Evolutionary conservation across 305 asterid species (phyloP).

Genomic region (Solanum hybrid): DNA sequence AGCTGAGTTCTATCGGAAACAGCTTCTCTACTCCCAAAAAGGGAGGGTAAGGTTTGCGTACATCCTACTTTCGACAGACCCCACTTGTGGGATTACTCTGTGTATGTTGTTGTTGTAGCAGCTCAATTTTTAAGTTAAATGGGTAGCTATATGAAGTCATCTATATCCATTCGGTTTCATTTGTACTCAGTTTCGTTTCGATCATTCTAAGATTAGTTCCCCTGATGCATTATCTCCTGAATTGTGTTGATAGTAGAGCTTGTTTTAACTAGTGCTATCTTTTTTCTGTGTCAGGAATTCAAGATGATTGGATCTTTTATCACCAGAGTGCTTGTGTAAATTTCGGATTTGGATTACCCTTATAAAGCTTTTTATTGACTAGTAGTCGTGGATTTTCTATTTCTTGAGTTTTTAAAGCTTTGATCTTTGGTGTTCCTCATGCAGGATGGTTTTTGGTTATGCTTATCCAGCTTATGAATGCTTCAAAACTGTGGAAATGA

Average conservation of each 20-base stretch:
- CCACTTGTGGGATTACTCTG: neutral
- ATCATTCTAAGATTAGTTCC: neutral
- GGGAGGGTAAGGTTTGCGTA: neutral
- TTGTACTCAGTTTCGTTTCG: neutral
- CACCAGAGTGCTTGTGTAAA: slow-evolving; percentile 80
- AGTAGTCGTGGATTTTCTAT: neutral
- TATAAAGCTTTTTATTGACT: neutral
- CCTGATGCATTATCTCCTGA: neutral
- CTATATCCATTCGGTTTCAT: neutral
- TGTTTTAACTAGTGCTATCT: neutral
- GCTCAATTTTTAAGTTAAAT: neutral
- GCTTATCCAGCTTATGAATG: slow-evolving; percentile 93
- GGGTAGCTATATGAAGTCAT: neutral
- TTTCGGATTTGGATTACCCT: slow-evolving; percentile 2
- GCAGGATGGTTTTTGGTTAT: slow-evolving; percentile 83
- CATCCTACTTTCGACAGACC: neutral
- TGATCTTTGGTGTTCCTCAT: slow-evolving; percentile 10
- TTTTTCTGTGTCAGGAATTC: slow-evolving; percentile 41
- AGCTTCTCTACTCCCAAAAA: accelerated
- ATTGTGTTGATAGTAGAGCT: neutral
- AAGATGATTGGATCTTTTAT: slow-evolving; percentile 86
- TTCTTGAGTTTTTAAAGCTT: slow-evolving; percentile 1
- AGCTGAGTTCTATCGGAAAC: neutral
- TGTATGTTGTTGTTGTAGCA: neutral
- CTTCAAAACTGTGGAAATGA: slow-evolving; percentile 76